Conservation (phyloP, 495 filamentous ascomycete species). For the Neurospora sp. region DNA sequence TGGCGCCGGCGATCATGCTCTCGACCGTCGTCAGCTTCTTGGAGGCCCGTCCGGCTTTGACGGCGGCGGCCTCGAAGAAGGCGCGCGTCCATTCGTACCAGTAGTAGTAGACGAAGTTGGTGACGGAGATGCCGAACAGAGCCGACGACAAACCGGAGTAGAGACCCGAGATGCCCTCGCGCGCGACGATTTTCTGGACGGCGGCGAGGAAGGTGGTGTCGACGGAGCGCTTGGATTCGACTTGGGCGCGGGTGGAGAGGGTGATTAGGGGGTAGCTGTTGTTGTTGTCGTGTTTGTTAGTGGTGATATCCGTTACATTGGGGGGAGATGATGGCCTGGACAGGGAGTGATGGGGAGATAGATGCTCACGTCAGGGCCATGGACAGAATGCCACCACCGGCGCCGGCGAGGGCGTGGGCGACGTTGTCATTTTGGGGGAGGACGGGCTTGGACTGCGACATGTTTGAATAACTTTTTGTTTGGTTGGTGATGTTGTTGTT, state of each 20-base stretch:
- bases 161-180: conserved; percentile 80
- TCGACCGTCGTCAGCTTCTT: conserved; percentile 83
- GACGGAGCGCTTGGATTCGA: conserved; percentile 80
- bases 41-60: conserved; percentile 61
- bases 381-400: conserved; percentile 84
- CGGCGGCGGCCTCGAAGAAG: conserved; percentile 74
- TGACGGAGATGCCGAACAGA: conserved; percentile 94
- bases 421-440: conserved; percentile 78
- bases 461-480: conserved; percentile 8
- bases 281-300: conserved; percentile 6
- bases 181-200: conserved; percentile 74
- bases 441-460: conserved; percentile 35
- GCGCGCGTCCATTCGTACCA: conserved; percentile 98
- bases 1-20: conserved; percentile 88
- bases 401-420: conserved; percentile 78
- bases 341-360: not conserved
- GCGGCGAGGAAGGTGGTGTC: conserved; percentile 73
- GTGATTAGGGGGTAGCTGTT: conserved; percentile 84
- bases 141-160: conserved; percentile 87
- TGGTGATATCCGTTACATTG: not conserved
- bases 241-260: conserved; percentile 92
- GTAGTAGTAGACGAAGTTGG: conserved; percentile 99
- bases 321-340: too few species aligned
- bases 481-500: not conserved
- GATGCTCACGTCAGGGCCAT: conserved; percentile 78